phyloP scores from a whole-genome alignment of 768 basidiomycete species.

The Lentinus brumalis region DNA sequence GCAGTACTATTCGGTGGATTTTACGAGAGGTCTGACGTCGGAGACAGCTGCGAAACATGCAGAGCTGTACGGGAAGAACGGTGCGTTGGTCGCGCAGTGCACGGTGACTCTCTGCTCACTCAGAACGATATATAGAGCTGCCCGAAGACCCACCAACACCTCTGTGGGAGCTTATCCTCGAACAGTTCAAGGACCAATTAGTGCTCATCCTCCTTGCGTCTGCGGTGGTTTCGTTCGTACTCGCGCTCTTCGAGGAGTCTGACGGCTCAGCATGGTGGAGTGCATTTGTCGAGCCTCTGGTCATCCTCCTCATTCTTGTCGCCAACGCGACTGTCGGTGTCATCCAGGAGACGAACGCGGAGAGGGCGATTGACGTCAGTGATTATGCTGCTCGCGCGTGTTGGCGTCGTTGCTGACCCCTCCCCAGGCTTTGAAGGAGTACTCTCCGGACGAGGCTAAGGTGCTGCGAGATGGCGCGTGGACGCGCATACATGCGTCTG shows the following conservation, averaged over 20 bases:
- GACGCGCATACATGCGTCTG: conserved; percentile 77
- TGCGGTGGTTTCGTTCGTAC: conserved; percentile 88
- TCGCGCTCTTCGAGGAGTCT: conserved; percentile 85
- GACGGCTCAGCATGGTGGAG: conserved; percentile 67
- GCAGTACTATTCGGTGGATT: conserved; percentile 71
- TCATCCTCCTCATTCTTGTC: conserved; percentile 93
- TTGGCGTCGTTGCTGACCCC: neutral
- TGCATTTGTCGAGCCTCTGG: conserved; percentile 93
- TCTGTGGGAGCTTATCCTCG: conserved; percentile 92
- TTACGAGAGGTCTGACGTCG: conserved; percentile 59
- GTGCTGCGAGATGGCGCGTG: conserved; percentile 76
- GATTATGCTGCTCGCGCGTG: neutral
- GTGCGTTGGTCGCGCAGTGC: conserved; percentile 38
- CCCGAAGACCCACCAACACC: conserved; percentile 93
- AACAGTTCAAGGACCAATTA: conserved; percentile 98
- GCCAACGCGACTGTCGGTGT: conserved; percentile 99
- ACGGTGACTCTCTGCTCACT: neutral
- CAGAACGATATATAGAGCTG: conserved; percentile 56
- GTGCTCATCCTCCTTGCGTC: conserved; percentile 96
- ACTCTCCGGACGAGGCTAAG: conserved; percentile 95
- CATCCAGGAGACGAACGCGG: conserved; percentile 94
- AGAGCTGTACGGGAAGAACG: conserved; percentile 84
- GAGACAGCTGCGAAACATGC: conserved; percentile 74
- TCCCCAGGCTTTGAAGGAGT: conserved; percentile 88
- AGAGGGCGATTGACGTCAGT: conserved; percentile 95